Evolutionary conservation across 1,139 yeast species (phyloP).

Genomic region (Nakaseomyces nivariensis): DNA sequence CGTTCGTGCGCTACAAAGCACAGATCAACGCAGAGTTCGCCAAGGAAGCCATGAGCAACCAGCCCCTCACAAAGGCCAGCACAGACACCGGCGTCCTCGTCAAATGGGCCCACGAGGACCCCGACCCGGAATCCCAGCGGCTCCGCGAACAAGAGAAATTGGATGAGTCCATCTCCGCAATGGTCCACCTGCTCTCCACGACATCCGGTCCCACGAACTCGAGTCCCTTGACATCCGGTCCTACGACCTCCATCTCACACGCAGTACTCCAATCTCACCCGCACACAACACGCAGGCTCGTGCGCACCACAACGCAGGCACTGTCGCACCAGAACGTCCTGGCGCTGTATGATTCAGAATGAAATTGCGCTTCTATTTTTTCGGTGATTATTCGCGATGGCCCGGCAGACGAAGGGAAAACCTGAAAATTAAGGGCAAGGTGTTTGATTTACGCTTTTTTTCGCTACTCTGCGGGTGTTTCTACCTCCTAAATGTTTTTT

Average conservation of each 20-base stretch:
- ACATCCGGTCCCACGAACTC: too few relatives aligned
- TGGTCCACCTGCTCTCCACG: constrained; percentile 12
- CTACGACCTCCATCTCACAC: background rate
- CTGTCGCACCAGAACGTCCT: background rate
- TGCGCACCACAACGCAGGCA: constrained; percentile 1
- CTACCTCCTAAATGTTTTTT: too few relatives aligned
- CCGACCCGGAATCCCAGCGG: constrained; percentile 58
- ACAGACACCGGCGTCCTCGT: constrained; percentile 48
- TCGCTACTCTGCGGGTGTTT: too few relatives aligned
- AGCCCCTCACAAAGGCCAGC: constrained; percentile 39
- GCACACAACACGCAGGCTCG: background rate
- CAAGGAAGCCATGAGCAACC: constrained; percentile 84
- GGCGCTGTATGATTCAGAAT: background rate
- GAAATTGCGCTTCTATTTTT: background rate
- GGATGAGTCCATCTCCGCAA: constrained; percentile 15
- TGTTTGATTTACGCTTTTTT: too few relatives aligned
- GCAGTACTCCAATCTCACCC: background rate
- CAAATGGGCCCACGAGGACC: constrained; percentile 88
- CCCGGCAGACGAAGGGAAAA: background rate
- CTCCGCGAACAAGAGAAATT: constrained; percentile 35
- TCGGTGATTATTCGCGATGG: background rate
- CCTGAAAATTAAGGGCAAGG: too few relatives aligned
- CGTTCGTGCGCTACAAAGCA: constrained; percentile 60
- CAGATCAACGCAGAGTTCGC: constrained; percentile 86
- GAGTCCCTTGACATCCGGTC: too few relatives aligned